phyloP scores from a whole-genome alignment of 192 early-diverging fungal species.

The Coemansia interrupta region DNA sequence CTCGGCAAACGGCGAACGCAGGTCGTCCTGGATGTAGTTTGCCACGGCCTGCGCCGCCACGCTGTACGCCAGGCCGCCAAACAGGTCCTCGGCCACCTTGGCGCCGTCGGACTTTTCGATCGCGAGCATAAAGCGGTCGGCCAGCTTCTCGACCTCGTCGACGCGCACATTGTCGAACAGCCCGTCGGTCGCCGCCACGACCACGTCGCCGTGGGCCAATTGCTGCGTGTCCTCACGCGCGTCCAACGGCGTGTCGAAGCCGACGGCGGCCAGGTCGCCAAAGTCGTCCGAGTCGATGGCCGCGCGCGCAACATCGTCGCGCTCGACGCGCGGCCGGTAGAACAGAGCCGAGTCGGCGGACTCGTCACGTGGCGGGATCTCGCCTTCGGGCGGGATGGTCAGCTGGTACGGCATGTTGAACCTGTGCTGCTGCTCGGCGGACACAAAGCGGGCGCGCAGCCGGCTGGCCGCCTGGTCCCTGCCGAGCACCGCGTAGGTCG shows the following conservation, averaged over 20 bases:
- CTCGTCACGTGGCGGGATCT: conserved; percentile 1
- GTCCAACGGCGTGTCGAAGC: conserved; percentile 42
- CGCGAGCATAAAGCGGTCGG: conserved; percentile 41
- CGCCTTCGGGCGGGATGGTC: conserved; percentile 37
- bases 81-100: conserved; percentile 21
- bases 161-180: conserved; percentile 51
- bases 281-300: conserved; percentile 35
- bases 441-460: conserved; percentile 22
- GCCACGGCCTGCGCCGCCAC: conserved; percentile 45
- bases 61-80: conserved; percentile 49
- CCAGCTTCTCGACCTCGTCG: conserved; percentile 46
- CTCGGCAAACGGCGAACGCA: conserved; percentile 53
- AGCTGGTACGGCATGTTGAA: conserved; percentile 54
- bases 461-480: neutral
- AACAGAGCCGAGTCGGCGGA: conserved; percentile 26
- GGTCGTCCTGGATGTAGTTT: conserved; percentile 44
- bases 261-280: conserved; percentile 22
- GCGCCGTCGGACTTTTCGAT: conserved; percentile 7
- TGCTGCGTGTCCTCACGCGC: conserved; percentile 25
- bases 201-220: conserved; percentile 35
- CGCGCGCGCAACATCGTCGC: neutral
- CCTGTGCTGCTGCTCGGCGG: conserved; percentile 49
- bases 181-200: conserved; percentile 48
- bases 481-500: conserved; percentile 35
- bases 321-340: conserved; percentile 26